Evolutionary conservation across 257 asterid genomes (phyloP).

Genomic region (Euphrasia confusa): DNA sequence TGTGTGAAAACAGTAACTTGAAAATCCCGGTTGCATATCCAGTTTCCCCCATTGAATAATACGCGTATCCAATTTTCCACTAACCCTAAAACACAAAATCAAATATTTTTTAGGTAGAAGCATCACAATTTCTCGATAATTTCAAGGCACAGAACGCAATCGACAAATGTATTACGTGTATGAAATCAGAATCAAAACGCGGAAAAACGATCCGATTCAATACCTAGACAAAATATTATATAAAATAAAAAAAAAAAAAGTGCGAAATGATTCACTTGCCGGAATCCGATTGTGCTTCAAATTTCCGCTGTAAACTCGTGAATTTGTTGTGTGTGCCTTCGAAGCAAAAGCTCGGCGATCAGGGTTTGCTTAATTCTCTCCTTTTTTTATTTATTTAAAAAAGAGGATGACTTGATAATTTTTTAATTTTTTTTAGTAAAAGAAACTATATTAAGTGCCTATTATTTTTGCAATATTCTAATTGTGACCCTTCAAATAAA

Average conservation of each 20-base stretch:
- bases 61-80: not conserved
- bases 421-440: no score
- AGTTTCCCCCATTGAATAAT: not conserved
- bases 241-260: not conserved
- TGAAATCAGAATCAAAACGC: not conserved
- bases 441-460: no score
- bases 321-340: conserved; percentile 2
- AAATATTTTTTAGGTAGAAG: conserved; percentile 16
- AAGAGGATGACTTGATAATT: no score
- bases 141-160: conserved; percentile 5
- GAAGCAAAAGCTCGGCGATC: not conserved
- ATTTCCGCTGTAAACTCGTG: conserved; percentile 17
- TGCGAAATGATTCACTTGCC: conserved; percentile 6
- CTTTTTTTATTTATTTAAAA: no score
- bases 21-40: not conserved
- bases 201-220: not conserved
- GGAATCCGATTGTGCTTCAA: conserved; percentile 6
- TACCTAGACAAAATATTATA: conserved; percentile 15
- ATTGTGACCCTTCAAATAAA: no score
- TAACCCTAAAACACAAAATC: not conserved
- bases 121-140: conserved; percentile 5
- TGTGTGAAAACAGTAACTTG: not conserved
- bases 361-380: no score
- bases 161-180: conserved; percentile 16
- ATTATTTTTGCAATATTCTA: no score